These are phyloP conservation scores for Alternaria alternata DNA, from an alignment of 2,329 filamentous ascomycete species.

Conservation along the genomic window DNA sequence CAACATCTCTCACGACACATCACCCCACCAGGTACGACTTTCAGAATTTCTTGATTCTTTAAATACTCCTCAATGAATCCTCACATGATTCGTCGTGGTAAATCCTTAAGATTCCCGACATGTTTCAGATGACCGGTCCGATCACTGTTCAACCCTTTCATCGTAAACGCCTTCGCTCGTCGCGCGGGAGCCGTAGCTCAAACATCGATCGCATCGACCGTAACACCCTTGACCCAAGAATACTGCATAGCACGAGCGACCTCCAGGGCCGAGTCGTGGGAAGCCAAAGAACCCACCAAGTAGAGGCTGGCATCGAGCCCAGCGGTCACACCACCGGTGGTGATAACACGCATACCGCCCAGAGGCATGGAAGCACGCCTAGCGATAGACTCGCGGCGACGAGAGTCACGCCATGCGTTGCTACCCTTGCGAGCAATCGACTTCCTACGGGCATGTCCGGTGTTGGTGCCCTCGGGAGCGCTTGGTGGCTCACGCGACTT, in stretches of 20 bases:
- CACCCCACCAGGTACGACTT: background rate
- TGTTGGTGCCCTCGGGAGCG: conserved; percentile 64
- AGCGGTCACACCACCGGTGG: conserved; percentile 78
- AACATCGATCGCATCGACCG: conserved; percentile 85
- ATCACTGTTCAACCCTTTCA: conserved; percentile 30
- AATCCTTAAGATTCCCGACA: conserved; percentile 39
- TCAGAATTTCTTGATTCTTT: conserved; percentile 14
- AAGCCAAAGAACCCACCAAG: conserved; percentile 82
- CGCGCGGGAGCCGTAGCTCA: conserved; percentile 54
- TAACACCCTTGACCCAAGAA: conserved; percentile 84
- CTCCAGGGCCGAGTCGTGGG: conserved; percentile 77
- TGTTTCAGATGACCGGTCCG: conserved; percentile 30
- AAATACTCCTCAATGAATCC: conserved; percentile 34
- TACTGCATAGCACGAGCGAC: conserved; percentile 80
- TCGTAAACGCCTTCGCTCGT: conserved; percentile 37
- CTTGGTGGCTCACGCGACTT: conserved; percentile 55
- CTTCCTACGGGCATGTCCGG: conserved; percentile 51
- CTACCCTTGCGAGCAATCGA: conserved; percentile 75
- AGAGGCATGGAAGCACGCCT: conserved; percentile 79
- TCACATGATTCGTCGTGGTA: conserved; percentile 40
- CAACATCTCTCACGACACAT: conserved; percentile 1
- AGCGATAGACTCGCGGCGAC: conserved; percentile 81
- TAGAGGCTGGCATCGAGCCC: conserved; percentile 86
- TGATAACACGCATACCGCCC: conserved; percentile 75
- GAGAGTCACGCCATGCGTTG: conserved; percentile 79